Evolutionary conservation across 176 grass and related monocot species (phyloP).

Genomic region (Phoenix dactylifera): DNA sequence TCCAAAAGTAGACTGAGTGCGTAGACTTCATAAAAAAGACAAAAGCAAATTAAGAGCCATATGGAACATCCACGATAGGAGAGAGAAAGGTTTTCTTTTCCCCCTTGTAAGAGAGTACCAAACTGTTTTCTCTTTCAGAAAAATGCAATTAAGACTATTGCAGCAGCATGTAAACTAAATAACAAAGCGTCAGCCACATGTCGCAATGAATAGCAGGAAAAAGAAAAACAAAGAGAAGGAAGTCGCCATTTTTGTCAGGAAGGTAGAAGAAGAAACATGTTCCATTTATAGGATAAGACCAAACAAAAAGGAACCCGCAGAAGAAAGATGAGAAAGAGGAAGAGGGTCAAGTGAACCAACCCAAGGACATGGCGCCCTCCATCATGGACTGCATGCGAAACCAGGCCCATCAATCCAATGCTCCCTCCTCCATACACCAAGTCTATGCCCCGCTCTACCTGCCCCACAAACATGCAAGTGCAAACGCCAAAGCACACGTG

Average conservation of each 20-base stretch:
- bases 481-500: not conserved
- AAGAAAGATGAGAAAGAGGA: not conserved
- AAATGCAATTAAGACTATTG: no score
- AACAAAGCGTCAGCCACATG: no score
- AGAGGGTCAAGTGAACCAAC: slow-evolving; percentile 23
- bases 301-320: slow-evolving; percentile 7
- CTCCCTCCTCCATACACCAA: slow-evolving; percentile 93
- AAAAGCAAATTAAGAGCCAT: no score
- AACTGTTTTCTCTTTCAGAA: no score
- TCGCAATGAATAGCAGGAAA: no score
- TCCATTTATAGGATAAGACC: not conserved
- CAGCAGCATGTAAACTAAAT: no score
- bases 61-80: no score
- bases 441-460: slow-evolving; percentile 96
- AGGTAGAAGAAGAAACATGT: slow-evolving; percentile 34
- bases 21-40: no score
- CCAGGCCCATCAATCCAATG: slow-evolving; percentile 93
- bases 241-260: slow-evolving; percentile 28
- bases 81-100: no score
- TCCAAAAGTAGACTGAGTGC: no score
- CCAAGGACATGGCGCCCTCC: slow-evolving; percentile 97
- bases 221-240: slow-evolving; percentile 20
- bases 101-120: no score
- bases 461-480: slow-evolving; percentile 14
- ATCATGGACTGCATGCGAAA: slow-evolving; percentile 95